Percentiles rank a stretch among this genome's conserved stretches.
phyloP scores from a whole-genome alignment of 2,329 filamentous ascomycete genomes.

The Fusarium sulawesiense region DNA sequence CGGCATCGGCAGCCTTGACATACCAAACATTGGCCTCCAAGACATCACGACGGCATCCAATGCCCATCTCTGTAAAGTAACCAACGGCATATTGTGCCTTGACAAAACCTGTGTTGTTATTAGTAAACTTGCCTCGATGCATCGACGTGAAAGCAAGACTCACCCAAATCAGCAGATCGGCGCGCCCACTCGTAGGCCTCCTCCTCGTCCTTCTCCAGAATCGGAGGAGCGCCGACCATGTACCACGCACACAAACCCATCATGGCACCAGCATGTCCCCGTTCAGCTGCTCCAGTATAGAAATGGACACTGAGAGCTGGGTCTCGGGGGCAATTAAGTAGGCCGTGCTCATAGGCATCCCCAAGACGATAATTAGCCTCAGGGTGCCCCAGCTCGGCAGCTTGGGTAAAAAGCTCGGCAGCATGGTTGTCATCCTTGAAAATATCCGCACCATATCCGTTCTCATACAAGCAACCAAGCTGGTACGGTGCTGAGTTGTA shows the following conservation, averaged over 20 bases:
- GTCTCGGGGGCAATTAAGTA: conserved; percentile 86
- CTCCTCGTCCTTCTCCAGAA: conserved; percentile 93
- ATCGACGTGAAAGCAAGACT: conserved; percentile 50
- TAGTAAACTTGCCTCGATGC: conserved; percentile 15
- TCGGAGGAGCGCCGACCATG: conserved; percentile 90
- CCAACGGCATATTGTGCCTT: conserved; percentile 94
- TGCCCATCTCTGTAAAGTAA: conserved; percentile 99
- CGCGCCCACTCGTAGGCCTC: conserved; percentile 98
- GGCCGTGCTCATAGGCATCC: conserved; percentile 96
- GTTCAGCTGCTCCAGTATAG: conserved; percentile 91
- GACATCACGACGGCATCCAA: conserved; percentile 93
- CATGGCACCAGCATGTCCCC: conserved; percentile 87
- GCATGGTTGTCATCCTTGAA: conserved; percentile 93
- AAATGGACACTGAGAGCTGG: conserved; percentile 96
- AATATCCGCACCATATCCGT: conserved; percentile 92
- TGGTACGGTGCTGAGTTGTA: conserved; percentile 96
- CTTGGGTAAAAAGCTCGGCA: conserved; percentile 92
- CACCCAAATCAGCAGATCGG: conserved; percentile 86
- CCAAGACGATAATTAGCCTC: conserved; percentile 90
- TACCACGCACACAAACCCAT: conserved; percentile 99
- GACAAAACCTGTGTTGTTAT: conserved; percentile 63
- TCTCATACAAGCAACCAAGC: conserved; percentile 87
- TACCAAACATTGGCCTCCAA: conserved; percentile 99
- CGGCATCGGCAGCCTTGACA: conserved; percentile 91
- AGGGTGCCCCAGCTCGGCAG: conserved; percentile 89